A percentile compares a stretch with the other conserved stretches of the same genome.
These are phyloP conservation scores for Mrakia frigida DNA, from an alignment of 768 basidiomycete species.

Conservation along the genomic window DNA sequence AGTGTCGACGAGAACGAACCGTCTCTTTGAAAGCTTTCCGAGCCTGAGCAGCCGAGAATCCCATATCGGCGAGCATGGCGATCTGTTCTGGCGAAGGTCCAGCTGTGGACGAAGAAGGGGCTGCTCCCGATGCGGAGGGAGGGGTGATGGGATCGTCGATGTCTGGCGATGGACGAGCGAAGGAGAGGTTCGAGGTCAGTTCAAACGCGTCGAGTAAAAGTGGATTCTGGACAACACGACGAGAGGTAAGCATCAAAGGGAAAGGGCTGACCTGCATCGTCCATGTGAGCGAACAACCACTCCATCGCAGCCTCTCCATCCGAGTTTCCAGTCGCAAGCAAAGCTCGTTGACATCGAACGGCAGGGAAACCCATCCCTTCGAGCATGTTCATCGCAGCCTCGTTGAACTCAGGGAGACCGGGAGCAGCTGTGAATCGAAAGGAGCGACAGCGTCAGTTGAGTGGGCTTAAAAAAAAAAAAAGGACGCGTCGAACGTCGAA, in stretches of 20 bases:
- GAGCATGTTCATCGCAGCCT: conserved; percentile 65
- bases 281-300: conserved; percentile 93
- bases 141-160: conserved; percentile 65
- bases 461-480: background rate
- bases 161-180: conserved; percentile 50
- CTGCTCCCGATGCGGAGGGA: conserved; percentile 45
- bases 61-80: conserved; percentile 77
- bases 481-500: background rate
- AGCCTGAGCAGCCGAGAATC: conserved; percentile 77
- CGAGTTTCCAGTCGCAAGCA: conserved; percentile 72
- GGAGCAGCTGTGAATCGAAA: conserved; percentile 40
- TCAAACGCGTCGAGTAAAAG: conserved; percentile 15
- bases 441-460: no score
- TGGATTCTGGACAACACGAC: no score
- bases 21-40: conserved; percentile 81
- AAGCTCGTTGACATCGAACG: conserved; percentile 79
- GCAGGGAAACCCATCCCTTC: conserved; percentile 87
- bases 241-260: background rate
- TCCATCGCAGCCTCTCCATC: conserved; percentile 82
- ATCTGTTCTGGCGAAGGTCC: conserved; percentile 61
- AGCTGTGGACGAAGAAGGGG: conserved; percentile 35
- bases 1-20: conserved; percentile 49
- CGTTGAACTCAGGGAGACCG: conserved; percentile 63
- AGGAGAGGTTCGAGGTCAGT: no score
- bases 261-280: conserved; percentile 66